Percentiles rank a stretch among this genome's conserved stretches.
Evolutionary conservation across 2,329 filamentous ascomycete genomes (phyloP).

Genomic region (Tolypocladium amazonense): DNA sequence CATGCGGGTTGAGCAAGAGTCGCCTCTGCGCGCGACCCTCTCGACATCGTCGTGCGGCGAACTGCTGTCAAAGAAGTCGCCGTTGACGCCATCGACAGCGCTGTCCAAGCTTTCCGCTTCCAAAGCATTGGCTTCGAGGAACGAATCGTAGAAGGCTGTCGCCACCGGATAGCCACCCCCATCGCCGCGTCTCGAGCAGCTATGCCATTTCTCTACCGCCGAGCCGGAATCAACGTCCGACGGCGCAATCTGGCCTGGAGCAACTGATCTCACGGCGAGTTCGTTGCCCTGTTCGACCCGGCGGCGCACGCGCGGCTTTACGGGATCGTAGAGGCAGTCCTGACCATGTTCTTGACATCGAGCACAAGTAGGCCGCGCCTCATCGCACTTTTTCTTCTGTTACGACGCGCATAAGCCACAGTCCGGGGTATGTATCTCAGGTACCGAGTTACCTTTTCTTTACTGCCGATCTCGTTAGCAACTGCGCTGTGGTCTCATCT

Average conservation of each 20-base stretch:
- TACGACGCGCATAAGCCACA: neutral
- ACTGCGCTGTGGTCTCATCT: neutral
- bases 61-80: neutral
- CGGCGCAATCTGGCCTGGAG: neutral
- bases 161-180: neutral
- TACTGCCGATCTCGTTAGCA: conserved; percentile 23
- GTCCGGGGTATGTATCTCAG: neutral
- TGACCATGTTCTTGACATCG: conserved; percentile 38
- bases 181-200: neutral
- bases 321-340: conserved; percentile 39
- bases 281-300: conserved; percentile 15
- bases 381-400: conserved; percentile 50
- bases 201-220: neutral
- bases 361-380: conserved; percentile 37
- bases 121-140: neutral
- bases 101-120: neutral
- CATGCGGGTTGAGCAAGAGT: neutral
- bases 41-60: neutral
- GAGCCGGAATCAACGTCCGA: neutral
- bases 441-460: conserved; percentile 36
- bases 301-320: conserved; percentile 28
- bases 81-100: neutral
- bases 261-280: neutral
- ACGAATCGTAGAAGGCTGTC: neutral
- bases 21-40: neutral